A percentile compares a stretch with the other conserved stretches of the same genome.
phyloP scores from a whole-genome alignment of 2,329 filamentous ascomycete genomes.

The Fusarium domesticum region DNA sequence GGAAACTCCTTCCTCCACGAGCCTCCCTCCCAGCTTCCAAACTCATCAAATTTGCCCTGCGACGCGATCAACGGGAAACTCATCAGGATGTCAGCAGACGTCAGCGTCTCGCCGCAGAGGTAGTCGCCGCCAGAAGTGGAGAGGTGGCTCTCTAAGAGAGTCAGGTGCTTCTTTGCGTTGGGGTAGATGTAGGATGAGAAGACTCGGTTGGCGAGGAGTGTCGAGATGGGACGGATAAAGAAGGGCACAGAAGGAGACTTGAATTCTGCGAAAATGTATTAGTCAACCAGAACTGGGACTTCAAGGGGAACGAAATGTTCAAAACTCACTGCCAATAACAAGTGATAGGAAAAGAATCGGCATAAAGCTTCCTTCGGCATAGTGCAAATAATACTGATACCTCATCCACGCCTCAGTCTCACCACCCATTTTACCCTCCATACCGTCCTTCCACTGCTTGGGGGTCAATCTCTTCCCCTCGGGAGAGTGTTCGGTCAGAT shows the following conservation, averaged over 20 bases:
- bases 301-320: background rate
- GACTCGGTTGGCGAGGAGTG: conserved; percentile 41
- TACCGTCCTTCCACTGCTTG: conserved; percentile 53
- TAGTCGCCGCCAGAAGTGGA: conserved; percentile 45
- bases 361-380: conserved; percentile 82
- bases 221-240: conserved; percentile 51
- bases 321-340: conserved; percentile 50
- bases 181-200: conserved; percentile 44
- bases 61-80: conserved; percentile 51
- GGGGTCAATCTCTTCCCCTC: conserved; percentile 49
- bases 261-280: conserved; percentile 35
- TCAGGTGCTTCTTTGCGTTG: conserved; percentile 47
- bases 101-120: conserved; percentile 48
- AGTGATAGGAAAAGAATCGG: conserved; percentile 62
- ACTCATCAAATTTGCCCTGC: conserved; percentile 37
- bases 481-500: conserved; percentile 65
- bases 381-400: conserved; percentile 73
- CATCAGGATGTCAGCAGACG: conserved; percentile 52
- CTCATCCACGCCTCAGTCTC: conserved; percentile 61
- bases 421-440: conserved; percentile 54
- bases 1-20: conserved; percentile 42
- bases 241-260: conserved; percentile 49
- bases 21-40: conserved; percentile 43
- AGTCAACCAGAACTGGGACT: background rate
- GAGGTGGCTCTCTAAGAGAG: conserved; percentile 50